Base-by-base conservation (phyloP, 2,329 filamentous ascomycete genomes). In the Plenodomus biglobosus region DNA sequence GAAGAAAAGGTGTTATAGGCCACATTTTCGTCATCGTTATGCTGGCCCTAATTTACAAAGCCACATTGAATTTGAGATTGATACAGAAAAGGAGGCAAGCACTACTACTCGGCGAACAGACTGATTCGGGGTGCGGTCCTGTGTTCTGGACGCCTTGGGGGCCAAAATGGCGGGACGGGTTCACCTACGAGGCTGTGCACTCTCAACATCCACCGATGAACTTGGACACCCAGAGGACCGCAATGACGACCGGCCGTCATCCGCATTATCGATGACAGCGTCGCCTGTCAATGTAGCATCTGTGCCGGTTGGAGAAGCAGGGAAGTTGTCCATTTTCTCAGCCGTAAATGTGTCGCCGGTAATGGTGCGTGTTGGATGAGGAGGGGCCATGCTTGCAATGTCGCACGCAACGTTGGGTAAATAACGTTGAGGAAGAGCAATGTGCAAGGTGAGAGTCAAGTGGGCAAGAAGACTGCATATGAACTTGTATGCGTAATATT, bases 171-270 rank as follows among this genome's bases (percentile, higher is more conserved):
- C 42, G 40, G 21, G 13, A 19, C 19, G 30, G 44, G 46, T 51
- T 40, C 16, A 68, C 65, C 21, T 64, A 70, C 67, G 55, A 59
- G 66, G 65, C 64, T 68, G 64, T 64, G 65, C 59, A 62, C 49
- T 49, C 19, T 53, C 50, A 30, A 52, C 50, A 32, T 48, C 55
- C 27, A 52, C 41, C 42, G 56, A 53, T 15, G 55, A 53, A n/a
- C 41, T 22, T 7, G 53, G 50, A 20, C 27, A 44, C 32, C 42
- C 17, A 4, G 51, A 63, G 8, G 53, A 43, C 10, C 43, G 49
- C 8, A 46, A 30, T 3, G 48, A 47, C 4, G 56, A 59, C 18
- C 43, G 55, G 19, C 58, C 38, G 15, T 63, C 59, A 8, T 62
- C 58, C 19, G 52, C 47, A 41, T 68, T 68, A 24, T 69, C 61